These are phyloP conservation scores for Escovopsis sp. DNA, from an alignment of 2,329 filamentous ascomycete species.

Conservation along the genomic window DNA sequence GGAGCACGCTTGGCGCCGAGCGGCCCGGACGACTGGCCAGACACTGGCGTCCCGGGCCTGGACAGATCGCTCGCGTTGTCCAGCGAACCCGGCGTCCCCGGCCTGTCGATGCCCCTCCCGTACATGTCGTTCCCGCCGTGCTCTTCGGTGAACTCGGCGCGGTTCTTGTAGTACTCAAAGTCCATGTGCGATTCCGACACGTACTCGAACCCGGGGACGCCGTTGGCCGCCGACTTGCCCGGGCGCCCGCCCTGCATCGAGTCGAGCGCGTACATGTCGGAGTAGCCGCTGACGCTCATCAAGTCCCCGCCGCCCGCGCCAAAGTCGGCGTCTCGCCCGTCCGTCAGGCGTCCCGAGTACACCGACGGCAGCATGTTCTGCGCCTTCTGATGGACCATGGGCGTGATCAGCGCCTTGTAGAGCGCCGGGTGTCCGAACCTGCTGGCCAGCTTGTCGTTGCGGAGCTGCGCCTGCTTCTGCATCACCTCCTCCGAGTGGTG, in stretches of 20 bases:
- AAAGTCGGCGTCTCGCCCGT: slow-evolving; percentile 46
- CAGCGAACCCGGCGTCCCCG: slow-evolving; percentile 45
- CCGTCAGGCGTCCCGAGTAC: slow-evolving; percentile 65
- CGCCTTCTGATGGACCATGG: slow-evolving; percentile 87
- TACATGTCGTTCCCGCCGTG: slow-evolving; percentile 65
- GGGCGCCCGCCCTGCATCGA: slow-evolving; percentile 49
- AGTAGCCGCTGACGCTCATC: slow-evolving; percentile 55
- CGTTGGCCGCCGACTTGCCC: slow-evolving; percentile 28
- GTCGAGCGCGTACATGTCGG: slow-evolving; percentile 68
- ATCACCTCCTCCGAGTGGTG: slow-evolving; percentile 29
- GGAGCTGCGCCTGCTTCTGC: slow-evolving; percentile 37
- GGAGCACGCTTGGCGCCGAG: slow-evolving; percentile 17
- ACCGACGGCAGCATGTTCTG: slow-evolving; percentile 76
- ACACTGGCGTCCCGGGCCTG: slow-evolving; percentile 34
- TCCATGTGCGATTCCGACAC: slow-evolving; percentile 78
- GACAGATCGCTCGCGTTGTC: slow-evolving; percentile 31
- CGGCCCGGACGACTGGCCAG: slow-evolving; percentile 18
- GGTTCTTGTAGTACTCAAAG: slow-evolving; percentile 83
- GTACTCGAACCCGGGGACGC: slow-evolving; percentile 68
- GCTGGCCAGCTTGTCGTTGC: slow-evolving; percentile 55
- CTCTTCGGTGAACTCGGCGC: slow-evolving; percentile 74
- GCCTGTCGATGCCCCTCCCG: slow-evolving; percentile 43
- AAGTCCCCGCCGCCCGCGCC: slow-evolving; percentile 38
- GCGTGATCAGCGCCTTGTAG: slow-evolving; percentile 78
- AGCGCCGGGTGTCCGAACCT: slow-evolving; percentile 85